Evolutionary conservation across 768 basidiomycete species (phyloP), one percentile per base, ranked within the genome.

Genomic region (Suillus discolor): DNA sequence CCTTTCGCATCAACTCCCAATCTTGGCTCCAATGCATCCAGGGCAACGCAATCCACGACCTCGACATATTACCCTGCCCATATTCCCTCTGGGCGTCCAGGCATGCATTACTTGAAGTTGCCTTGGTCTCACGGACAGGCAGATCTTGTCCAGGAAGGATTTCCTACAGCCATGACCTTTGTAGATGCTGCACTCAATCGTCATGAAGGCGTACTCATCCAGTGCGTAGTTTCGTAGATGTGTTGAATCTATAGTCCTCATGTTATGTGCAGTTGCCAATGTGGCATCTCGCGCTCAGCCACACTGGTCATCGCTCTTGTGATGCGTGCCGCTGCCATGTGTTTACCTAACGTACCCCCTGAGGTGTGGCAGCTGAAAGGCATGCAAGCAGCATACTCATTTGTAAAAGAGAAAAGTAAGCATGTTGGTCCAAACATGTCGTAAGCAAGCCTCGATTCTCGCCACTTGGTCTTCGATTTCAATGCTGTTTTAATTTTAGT

Each of bases 51-150:
- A 36, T 57, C 79, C 13, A 77, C 78, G 15, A 77, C 83, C 28
- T 74, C 85, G 15, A 87, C 87, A 28, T 91, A 88, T 74, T 86
- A 89, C 71, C 87, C 89, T 15, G 82, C 92, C 2, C 86, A 93
- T 75, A 72, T 85, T 11, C 79, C 85, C 42, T 87, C 81, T 59
- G 93, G 91, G 63, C 84, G 92, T 69, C 93, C 94, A 0, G 83
- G 83, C 20, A 87, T 95, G 84, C 87, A 94, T 76, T 96, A 96
- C 74, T 89, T 94, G 78, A 94, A 94, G 76, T 85, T 96, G 34
- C 84, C 85, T 61, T 97, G 95, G 96, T 95, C 93, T 28, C 95
- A 97, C 74, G 95, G 95, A n/a, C 93, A 96, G 78, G 84, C 91
- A 64, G 91, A 97, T 75, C 86, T 97, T 45, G 93, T 94, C 69